These are phyloP conservation scores for Epichloe sibirici DNA, from an alignment of 2,329 filamentous ascomycete species.

Conservation along the genomic window DNA sequence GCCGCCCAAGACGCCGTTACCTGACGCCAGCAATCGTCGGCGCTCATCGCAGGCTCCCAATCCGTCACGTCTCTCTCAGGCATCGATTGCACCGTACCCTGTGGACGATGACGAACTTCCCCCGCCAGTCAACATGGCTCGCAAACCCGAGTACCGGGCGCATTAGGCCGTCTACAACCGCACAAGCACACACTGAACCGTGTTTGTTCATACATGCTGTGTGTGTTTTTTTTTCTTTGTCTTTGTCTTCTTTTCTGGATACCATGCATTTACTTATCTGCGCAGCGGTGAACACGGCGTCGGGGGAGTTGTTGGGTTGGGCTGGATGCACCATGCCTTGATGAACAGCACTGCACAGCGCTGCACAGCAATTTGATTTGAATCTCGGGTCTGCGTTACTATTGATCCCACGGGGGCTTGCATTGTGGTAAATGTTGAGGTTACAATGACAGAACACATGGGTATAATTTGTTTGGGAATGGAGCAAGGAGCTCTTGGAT, in stretches of 20 bases:
- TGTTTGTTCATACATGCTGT: background rate
- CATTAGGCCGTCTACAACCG: background rate
- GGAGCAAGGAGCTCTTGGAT: too few species aligned
- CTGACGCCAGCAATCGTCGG: slow-evolving; percentile 28
- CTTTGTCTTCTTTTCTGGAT: background rate
- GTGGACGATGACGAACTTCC: slow-evolving; percentile 67
- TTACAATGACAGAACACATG: too few species aligned
- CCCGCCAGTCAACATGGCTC: slow-evolving; percentile 76
- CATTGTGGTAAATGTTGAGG: background rate
- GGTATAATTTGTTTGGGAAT: too few species aligned
- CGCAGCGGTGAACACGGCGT: background rate
- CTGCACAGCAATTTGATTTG: background rate
- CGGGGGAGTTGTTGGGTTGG: background rate
- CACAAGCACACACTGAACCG: background rate
- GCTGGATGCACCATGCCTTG: background rate
- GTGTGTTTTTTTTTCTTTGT: background rate
- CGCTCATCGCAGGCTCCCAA: slow-evolving; percentile 15
- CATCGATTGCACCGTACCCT: slow-evolving; percentile 59
- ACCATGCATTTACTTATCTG: background rate
- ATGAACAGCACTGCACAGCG: background rate
- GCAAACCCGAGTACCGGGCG: slow-evolving; percentile 62
- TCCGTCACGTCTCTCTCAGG: slow-evolving; percentile 20
- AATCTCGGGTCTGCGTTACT: background rate
- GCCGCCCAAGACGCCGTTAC: slow-evolving; percentile 66
- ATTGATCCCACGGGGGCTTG: background rate